Percentiles rank a stretch among this genome's conserved stretches.
phyloP scores from a whole-genome alignment of 345 rosid genomes.

The rapeseed (Brassica napus) region Da-Ae NC_063436.1:35807001-35807500 shows the following conservation, averaged over 20 bases:
- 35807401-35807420: constrained; percentile 72
- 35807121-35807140: constrained; percentile 20
- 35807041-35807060: not conserved
- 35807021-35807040: not conserved
- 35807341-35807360: constrained; percentile 44
- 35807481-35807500: constrained; percentile 1
- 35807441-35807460: constrained; percentile 96
- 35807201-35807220: constrained; percentile 17
- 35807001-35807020: not conserved
- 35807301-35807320: constrained; percentile 30
- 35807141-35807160: constrained; percentile 11
- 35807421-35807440: constrained; percentile 94
- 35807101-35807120: not conserved
- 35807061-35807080: not conserved
- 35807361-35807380: constrained; percentile 82
- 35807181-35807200: constrained; percentile 25
- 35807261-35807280: constrained; percentile 17
- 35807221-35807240: constrained; percentile 26
- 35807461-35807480: constrained; percentile 37
- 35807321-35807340: constrained; percentile 29
- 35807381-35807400: constrained; percentile 84
- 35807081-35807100: not conserved
- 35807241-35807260: constrained; percentile 35
- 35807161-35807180: constrained; percentile 2
- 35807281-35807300: constrained; percentile 30